Base-by-base conservation (phyloP, 2,329 filamentous ascomycete species). In the Alternaria arborescens region DNA sequence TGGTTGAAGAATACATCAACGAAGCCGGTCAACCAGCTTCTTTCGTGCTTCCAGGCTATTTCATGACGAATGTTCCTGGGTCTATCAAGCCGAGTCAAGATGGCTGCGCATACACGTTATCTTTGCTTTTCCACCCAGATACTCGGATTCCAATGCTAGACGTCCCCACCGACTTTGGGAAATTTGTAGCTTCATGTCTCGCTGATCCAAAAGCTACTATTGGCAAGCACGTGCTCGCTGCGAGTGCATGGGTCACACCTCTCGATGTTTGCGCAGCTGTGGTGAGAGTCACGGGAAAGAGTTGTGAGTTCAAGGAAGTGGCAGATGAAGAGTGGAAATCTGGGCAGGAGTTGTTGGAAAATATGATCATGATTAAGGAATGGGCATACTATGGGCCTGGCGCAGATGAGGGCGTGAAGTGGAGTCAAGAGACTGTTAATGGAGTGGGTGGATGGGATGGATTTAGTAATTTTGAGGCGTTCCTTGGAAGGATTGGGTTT, bases 1-100 rank as follows among this genome's bases (percentile, higher is more conserved):
- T 81, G 6, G 81, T 86, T 0, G 85, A 87, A 64, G 72, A 81
- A 20, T 86, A 88, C 71, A 82, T 87, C 52, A 81, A 82, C n/a
- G 81, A 82, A 0, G 62, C 34, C 8, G 66, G 64, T 8, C 44
- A 67, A 3, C 60, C 64, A 5, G 53, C 28, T 5, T 30, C 28
- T 30, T 30, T 30, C 28, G 28, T 30, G 10, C 28, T 30, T 0
- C 28, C 28, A 12, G 28, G 28, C 0, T 30, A 30, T 30, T 30
- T 30, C 28, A 30, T 30, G 28, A 30, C 28, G 5, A 87, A 86
- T 69, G 72, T 84, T 16, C 60, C 50, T 24, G 36, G 50, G 16
- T 47, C 44, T 3, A 58, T 71, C n/a, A 53, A 53, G 14, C 64
- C 66, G 28, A 47, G 48, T 18, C 51, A 63, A 61, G 72, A 65